These are phyloP conservation scores for Geranium incanum DNA, from an alignment of 441 rosid species.

Conservation along the genomic window DNA sequence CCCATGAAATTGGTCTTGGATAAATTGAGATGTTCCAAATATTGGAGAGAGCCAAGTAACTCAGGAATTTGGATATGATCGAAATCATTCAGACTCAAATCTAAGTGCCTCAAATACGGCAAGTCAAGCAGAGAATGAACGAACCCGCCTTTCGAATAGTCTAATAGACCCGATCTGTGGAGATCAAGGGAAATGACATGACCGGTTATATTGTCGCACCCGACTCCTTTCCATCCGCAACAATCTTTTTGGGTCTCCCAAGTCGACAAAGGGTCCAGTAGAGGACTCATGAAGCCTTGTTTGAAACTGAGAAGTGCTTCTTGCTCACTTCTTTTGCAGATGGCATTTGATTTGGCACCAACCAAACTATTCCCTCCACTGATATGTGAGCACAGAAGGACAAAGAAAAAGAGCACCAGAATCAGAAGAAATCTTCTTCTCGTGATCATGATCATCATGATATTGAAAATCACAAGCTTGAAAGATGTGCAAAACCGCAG, in stretches of 20 bases:
- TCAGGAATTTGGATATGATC: conserved; percentile 6
- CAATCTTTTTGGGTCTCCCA: conserved; percentile 11
- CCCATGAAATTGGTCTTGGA: background rate
- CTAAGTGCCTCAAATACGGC: conserved; percentile 20
- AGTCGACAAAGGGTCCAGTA: background rate
- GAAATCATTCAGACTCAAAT: conserved; percentile 19
- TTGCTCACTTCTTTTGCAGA: background rate
- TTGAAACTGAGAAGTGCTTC: conserved; percentile 12
- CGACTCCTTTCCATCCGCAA: conserved; percentile 19
- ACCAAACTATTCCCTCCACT: background rate
- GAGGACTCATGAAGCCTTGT: background rate
- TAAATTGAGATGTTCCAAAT: conserved; percentile 12
- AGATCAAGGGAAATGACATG: conserved; percentile 11
- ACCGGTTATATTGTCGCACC: conserved; percentile 12
- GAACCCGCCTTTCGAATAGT: background rate
- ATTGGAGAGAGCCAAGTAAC: conserved; percentile 15
- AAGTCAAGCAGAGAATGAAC: conserved; percentile 16
- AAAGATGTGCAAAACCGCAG: background rate
- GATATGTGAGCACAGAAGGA: background rate
- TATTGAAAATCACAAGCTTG: background rate
- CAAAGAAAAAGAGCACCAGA: background rate
- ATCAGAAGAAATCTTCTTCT: background rate
- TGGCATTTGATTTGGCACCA: background rate
- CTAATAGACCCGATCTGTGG: background rate
- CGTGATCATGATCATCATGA: background rate